Percentiles rank a stretch among this genome's conserved stretches.
Conservation (phyloP, 805 yeast species). For the Cyberlindnera xishuangbannaensis region DNA sequence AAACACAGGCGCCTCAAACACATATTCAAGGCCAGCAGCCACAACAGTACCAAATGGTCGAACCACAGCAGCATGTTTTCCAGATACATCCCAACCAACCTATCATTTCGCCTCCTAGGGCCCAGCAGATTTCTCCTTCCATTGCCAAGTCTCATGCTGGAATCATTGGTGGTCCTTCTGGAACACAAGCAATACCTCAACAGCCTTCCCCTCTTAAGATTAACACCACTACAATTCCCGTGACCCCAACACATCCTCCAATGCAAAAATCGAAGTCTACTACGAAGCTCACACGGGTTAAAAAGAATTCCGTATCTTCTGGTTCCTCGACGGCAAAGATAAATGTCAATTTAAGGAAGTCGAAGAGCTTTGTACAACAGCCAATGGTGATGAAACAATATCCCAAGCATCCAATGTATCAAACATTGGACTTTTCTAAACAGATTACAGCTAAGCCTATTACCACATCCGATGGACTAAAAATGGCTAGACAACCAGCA, state of each 20-base stretch:
- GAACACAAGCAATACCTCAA: slow-evolving; percentile 2
- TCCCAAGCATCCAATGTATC: slow-evolving; percentile 13
- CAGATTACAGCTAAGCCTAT: background rate
- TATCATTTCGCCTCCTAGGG: background rate
- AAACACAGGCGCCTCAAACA: slow-evolving; percentile 1
- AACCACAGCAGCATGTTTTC: slow-evolving; percentile 7
- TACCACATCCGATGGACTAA: slow-evolving; percentile 1
- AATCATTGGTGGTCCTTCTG: too few relatives aligned
- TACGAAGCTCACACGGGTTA: slow-evolving; percentile 18
- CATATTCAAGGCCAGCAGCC: slow-evolving; percentile 1
- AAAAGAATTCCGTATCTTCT: slow-evolving; percentile 17
- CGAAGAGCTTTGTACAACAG: slow-evolving; percentile 19
- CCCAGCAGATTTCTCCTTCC: too few relatives aligned
- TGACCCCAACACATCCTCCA: slow-evolving; percentile 13
- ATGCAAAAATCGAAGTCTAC: slow-evolving; percentile 19
- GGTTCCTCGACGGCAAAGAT: slow-evolving; percentile 4
- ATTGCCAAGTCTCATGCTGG: too few relatives aligned
- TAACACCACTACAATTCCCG: too few relatives aligned
- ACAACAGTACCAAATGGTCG: too few relatives aligned
- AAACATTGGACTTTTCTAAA: slow-evolving; percentile 25
- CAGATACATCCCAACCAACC: slow-evolving; percentile 1
- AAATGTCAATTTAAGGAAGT: slow-evolving; percentile 16
- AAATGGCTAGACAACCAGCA: background rate
- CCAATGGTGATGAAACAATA: slow-evolving; percentile 1
- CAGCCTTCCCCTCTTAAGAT: background rate